These are phyloP conservation scores for Tirmania nivea DNA, from an alignment of 495 filamentous ascomycete genomes.

Conservation along the genomic window DNA sequence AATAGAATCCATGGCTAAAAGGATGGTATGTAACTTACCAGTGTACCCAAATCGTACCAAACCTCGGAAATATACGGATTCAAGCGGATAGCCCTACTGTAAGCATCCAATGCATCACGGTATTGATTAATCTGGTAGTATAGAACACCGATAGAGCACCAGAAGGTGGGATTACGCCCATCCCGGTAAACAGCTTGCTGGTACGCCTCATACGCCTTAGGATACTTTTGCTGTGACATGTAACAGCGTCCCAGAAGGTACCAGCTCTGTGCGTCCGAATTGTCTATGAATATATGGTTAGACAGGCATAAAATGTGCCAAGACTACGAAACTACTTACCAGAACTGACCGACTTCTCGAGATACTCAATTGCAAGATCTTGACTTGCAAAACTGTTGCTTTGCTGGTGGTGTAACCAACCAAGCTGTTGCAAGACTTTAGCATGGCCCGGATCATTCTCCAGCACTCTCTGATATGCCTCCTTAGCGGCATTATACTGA, in stretches of 20 bases:
- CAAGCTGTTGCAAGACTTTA: constrained; percentile 93
- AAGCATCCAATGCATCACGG: constrained; percentile 91
- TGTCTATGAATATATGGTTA: constrained; percentile 37
- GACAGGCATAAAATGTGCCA: constrained; percentile 2
- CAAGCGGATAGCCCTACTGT: constrained; percentile 89
- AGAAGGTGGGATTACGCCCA: constrained; percentile 95
- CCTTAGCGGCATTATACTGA: constrained; percentile 81
- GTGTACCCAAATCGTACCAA: constrained; percentile 94
- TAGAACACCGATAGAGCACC: constrained; percentile 97
- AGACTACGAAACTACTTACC: constrained; percentile 35
- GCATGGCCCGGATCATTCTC: constrained; percentile 91
- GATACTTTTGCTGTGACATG: constrained; percentile 98
- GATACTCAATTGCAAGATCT: constrained; percentile 87
- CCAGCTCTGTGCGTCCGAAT: constrained; percentile 93
- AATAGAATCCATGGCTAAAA: not conserved
- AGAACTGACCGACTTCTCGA: constrained; percentile 89
- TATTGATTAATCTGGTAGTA: constrained; percentile 99
- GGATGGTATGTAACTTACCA: constrained; percentile 40
- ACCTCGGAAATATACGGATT: constrained; percentile 99
- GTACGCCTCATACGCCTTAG: constrained; percentile 97
- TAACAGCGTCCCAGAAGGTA: constrained; percentile 95
- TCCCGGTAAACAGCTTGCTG: constrained; percentile 98
- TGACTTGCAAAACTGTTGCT: constrained; percentile 73
- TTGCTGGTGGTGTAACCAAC: constrained; percentile 94
- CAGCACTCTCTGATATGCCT: constrained; percentile 77